These are phyloP conservation scores for Leccinum obscurum DNA, from an alignment of 768 basidiomycete genomes.

Conservation along the genomic window DNA sequence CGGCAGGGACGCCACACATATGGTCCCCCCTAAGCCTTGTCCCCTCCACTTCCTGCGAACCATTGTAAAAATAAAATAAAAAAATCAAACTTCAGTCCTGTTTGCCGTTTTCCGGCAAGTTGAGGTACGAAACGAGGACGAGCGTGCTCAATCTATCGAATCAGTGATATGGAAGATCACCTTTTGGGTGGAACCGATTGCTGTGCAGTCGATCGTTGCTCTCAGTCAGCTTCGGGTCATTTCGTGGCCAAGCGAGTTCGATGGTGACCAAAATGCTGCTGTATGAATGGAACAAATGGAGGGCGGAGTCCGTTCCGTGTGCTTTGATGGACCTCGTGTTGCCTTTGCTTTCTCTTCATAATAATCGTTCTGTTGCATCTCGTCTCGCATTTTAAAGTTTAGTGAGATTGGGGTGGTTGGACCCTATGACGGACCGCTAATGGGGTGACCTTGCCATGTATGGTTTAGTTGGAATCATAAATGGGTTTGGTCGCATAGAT, in stretches of 20 bases:
- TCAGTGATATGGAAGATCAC: background rate
- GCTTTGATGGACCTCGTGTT: background rate
- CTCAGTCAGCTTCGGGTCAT: slow-evolving; percentile 2
- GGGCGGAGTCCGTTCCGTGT: background rate
- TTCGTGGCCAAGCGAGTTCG: background rate
- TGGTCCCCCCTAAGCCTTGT: background rate
- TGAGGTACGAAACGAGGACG: background rate
- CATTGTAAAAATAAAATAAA: too few relatives aligned
- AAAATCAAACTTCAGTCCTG: background rate
- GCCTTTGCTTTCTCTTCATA: background rate
- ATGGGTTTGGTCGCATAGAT: background rate
- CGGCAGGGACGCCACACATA: background rate
- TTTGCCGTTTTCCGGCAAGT: background rate
- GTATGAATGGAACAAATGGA: background rate
- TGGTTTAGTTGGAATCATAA: slow-evolving; percentile 5
- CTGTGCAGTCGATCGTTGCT: background rate
- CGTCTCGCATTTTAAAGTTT: background rate
- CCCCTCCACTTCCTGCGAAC: background rate
- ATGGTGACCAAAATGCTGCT: background rate
- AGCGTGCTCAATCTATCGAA: background rate
- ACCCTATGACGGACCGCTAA: background rate
- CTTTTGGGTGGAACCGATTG: background rate
- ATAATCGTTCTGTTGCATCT: background rate
- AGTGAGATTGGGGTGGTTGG: background rate
- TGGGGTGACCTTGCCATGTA: background rate